Evolutionary conservation across 2,329 filamentous ascomycete genomes (phyloP), one percentile per base, ranked within the genome.

Genomic region (Fusarium palustre): DNA sequence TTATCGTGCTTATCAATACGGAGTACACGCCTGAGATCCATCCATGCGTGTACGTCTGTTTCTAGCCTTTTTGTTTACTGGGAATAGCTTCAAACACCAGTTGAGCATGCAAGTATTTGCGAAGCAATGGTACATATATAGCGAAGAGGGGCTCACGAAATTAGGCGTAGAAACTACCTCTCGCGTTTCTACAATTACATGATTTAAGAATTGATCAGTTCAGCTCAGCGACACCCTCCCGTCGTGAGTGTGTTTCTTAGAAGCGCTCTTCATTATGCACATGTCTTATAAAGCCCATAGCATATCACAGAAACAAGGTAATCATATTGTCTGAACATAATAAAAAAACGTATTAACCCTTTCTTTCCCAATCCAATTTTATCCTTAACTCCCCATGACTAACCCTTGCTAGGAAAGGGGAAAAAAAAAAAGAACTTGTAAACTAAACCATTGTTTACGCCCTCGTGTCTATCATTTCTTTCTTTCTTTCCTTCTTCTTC

Each of bases 1-100:
- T 75, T 75, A 75, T 75, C 73, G 58, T 18, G 59, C 70, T 73
- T 70, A 70, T 70, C 70, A 53, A 45, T 53, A n/a, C n/a, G n/a
- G n/a, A n/a, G n/a, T n/a, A 15, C 10, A 24, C 28, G 10, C 10
- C 28, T 10, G 28, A 11, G 28, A 34, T 34, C 33, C 47, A 38
- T 39, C 48, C n/a, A n/a, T 11, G 15, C 31, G 16, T 34, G 13
- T 12, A 1, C 20, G 12, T 36, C 13, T 25, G 5, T 18, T 28
- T 25, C 31, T 20, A 38, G 25, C 31, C 20, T 12, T 11, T 34
- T 42, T n/a, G 12, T 41, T 16, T n/a, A 16, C 36, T 52, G 38
- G 61, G 55, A 66, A 69, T 69, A 67, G 47, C 66, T 67, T 69
- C 66, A 48, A n/a, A 15, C 9, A 15, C 36, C 30, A 8, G 7